Evolutionary conservation across 371 early-diverging fungal species (phyloP), one percentile per base, ranked within the genome.

Genomic region (Lichtheimia ornata): DNA sequence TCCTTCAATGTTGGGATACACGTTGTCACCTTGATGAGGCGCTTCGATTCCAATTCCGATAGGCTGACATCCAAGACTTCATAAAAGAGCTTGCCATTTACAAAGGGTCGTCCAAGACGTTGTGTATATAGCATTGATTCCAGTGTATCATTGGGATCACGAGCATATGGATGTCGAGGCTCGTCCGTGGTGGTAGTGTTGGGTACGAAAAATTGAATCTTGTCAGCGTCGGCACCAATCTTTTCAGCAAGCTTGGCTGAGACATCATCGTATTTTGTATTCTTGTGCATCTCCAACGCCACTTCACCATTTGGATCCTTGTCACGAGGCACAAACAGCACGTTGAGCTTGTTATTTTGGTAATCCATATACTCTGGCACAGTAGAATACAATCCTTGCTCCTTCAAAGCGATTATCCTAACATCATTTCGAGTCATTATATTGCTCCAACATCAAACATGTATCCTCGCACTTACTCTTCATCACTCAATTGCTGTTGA

Each of bases 21-120:
- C 58, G 81, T 81, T 2, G 73, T 79, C 2, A 91, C 82, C 27
- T 81, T 80, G 17, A 91, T 61, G 30, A 51, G 55, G 41, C 88
- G 85, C 69, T 93, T 94, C 47, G 76, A 84, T 59, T 97, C 96
- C 28, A 95, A 76, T 66, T 96, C 94, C 11, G 77, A 74, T 42
- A 96, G 73, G 17, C 85, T 83, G 18, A 95, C 79, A 42, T 94
- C 91, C 57, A 96, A 62, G 35, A 91, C 81, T 66, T 97, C 97
- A 69, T 95, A 97, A 58, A 79, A 84, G 11, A 96, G 35, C 17
- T 58, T 63, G 4, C 60, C 43, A 42, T 59, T 57, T 17, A 41
- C 41, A 9, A 35, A 27, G 3, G 20, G n/a, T 20, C 44, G 61
- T 14, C 22, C 18, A 50, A 53, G 61, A n/a, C 28, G 28, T 35